Conservation (phyloP, 2,329 filamentous ascomycete species). For the Colletotrichum paranaense region DNA sequence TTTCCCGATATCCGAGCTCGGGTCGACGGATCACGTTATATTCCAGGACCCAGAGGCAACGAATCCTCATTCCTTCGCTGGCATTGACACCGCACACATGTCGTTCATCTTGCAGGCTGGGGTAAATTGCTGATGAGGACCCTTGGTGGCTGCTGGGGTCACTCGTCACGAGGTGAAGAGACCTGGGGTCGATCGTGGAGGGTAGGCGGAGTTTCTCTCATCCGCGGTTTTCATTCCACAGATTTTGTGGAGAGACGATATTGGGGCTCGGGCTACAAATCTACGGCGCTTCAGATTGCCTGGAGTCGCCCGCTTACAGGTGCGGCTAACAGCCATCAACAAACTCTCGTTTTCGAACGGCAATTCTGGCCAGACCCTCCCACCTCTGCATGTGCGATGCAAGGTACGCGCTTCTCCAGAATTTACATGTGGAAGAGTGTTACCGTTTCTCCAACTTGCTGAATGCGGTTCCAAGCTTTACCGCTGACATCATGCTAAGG, state of each 20-base stretch:
- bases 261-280: constrained; percentile 24
- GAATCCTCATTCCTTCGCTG: constrained; percentile 6
- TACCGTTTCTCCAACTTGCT: constrained; percentile 7
- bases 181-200: constrained; percentile 21
- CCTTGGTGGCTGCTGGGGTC: not conserved
- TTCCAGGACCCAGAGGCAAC: not conserved
- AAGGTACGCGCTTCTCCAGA: constrained; percentile 33
- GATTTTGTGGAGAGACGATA: constrained; percentile 20
- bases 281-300: constrained; percentile 32
- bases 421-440: constrained; percentile 20
- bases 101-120: constrained; percentile 12
- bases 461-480: constrained; percentile 20
- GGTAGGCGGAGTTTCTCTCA: constrained; percentile 23
- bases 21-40: constrained; percentile 7
- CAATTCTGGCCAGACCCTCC: constrained; percentile 10
- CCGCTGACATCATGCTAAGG: constrained; percentile 31
- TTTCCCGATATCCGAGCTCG: constrained; percentile 20
- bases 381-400: constrained; percentile 23
- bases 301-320: constrained; percentile 25
- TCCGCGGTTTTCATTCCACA: constrained; percentile 6
- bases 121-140: constrained; percentile 10
- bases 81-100: constrained; percentile 1
- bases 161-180: no score
- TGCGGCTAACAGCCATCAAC: constrained; percentile 18
- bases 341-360: not conserved